Evolutionary conservation across 2,329 filamentous ascomycete genomes (phyloP).

Genomic region (Ophiostoma sp.): DNA sequence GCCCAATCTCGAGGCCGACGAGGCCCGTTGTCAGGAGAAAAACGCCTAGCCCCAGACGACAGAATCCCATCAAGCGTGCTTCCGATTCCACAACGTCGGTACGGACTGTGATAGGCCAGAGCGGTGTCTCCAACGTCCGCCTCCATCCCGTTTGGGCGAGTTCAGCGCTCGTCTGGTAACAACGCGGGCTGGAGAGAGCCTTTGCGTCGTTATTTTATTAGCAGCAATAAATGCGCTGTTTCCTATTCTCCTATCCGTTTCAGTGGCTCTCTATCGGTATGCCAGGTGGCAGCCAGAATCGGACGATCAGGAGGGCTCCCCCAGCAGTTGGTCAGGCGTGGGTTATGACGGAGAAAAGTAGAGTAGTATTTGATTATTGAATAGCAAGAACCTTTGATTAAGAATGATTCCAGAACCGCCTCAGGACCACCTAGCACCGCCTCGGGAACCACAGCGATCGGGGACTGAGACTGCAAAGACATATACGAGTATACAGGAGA

Average conservation of each 20-base stretch:
- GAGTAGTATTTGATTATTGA: no score
- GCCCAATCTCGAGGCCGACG: no score
- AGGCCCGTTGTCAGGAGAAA: not conserved
- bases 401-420: no score
- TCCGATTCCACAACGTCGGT: conserved; percentile 16
- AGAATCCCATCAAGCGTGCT: not conserved
- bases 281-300: no score
- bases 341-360: no score
- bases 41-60: conserved; percentile 7
- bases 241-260: not conserved
- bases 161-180: conserved; percentile 21
- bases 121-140: conserved; percentile 13
- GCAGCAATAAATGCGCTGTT: not conserved
- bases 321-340: no score
- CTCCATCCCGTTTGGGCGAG: conserved; percentile 17
- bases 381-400: not conserved
- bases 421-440: no score
- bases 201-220: not conserved
- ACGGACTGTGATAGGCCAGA: conserved; percentile 20
- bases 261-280: no score
- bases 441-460: no score
- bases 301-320: no score
- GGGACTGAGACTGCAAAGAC: no score
- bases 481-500: no score
- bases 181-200: conserved; percentile 5